These are phyloP conservation scores for Picea mariana DNA, from an alignment of 83 land plant species.

Conservation along the genomic window DNA sequence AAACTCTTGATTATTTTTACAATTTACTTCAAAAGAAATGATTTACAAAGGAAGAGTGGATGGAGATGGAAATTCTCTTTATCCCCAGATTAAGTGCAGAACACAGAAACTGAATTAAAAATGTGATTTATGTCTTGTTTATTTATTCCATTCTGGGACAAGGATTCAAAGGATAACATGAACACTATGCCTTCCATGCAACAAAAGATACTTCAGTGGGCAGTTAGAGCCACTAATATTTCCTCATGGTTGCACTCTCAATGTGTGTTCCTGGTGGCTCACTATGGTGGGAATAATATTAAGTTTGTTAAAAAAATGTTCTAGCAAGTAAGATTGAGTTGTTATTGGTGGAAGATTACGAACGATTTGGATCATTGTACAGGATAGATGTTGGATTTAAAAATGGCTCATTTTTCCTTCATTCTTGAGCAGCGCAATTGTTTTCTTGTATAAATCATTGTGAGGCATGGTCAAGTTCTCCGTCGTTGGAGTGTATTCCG, in stretches of 20 bases:
- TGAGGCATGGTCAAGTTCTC: no score
- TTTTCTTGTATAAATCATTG: no score
- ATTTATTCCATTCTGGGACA: constrained; percentile 5
- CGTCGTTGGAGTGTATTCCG: no score
- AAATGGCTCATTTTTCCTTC: no score
- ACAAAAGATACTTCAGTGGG: constrained; percentile 41
- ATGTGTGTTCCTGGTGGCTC: background rate
- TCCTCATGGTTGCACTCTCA: constrained; percentile 27
- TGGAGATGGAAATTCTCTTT: background rate
- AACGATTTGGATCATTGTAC: no score
- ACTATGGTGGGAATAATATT: background rate
- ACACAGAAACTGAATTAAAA: constrained; percentile 13
- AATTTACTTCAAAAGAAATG: constrained; percentile 43
- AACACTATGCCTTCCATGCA: constrained; percentile 11
- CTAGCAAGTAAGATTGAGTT: constrained; percentile 1
- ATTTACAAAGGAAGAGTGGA: constrained; percentile 19
- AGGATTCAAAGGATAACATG: constrained; percentile 14
- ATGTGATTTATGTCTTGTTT: constrained; percentile 9
- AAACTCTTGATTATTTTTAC: constrained; percentile 61
- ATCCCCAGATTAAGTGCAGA: constrained; percentile 13
- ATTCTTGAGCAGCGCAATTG: no score
- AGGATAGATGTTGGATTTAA: no score
- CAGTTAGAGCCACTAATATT: constrained; percentile 55
- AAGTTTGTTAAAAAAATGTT: background rate
- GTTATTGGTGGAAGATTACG: background rate